These are phyloP conservation scores for Acmispon strigosus DNA, from an alignment of 306 rosid genomes.

Conservation along the genomic window DNA sequence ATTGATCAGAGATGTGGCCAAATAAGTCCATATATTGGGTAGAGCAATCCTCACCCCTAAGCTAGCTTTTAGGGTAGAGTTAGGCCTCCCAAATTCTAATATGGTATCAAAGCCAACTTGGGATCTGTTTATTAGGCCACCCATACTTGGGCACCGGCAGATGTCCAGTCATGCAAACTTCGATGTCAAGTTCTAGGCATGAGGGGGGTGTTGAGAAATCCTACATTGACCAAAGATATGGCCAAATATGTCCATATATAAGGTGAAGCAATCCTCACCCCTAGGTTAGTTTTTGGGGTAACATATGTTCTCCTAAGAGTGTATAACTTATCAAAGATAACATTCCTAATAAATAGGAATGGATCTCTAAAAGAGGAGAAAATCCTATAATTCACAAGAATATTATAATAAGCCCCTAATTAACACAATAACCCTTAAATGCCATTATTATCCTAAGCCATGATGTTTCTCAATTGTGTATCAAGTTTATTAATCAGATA, in stretches of 20 bases:
- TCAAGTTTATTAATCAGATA: background rate
- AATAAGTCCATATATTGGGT: too few species aligned
- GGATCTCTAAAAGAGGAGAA: background rate
- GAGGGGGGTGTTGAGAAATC: background rate
- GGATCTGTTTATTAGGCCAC: too few species aligned
- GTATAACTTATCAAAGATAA: background rate
- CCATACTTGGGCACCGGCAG: too few species aligned
- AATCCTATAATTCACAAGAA: background rate
- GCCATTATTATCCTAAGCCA: background rate
- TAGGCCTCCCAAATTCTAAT: too few species aligned
- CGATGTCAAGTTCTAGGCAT: too few species aligned
- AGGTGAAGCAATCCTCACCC: background rate
- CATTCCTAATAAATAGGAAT: background rate
- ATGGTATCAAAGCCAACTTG: too few species aligned
- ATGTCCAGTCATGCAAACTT: too few species aligned
- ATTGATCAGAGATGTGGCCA: too few species aligned
- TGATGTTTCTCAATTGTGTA: background rate
- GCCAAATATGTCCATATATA: too few species aligned
- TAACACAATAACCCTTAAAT: background rate
- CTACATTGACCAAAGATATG: too few species aligned
- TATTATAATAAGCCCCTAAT: background rate
- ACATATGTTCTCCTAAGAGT: background rate
- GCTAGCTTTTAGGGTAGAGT: too few species aligned
- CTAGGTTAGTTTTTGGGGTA: background rate
- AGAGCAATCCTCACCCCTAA: too few species aligned